Conservation (phyloP, 345 rosid species). For the Raphanus raphanistrum region DNA sequence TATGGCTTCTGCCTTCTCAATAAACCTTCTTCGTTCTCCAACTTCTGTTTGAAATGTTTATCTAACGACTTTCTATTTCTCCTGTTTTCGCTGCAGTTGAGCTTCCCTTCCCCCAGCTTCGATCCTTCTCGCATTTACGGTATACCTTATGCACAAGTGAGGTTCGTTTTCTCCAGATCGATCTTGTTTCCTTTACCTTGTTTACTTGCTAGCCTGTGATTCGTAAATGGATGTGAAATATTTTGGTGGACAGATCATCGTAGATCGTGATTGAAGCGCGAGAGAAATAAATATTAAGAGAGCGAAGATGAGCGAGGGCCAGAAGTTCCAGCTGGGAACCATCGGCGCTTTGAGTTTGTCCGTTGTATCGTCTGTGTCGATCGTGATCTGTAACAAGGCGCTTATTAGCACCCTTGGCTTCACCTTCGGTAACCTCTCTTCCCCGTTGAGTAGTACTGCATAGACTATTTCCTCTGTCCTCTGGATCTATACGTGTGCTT, state of each 20-base stretch:
- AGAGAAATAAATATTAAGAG: neutral
- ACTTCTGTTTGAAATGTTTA: neutral
- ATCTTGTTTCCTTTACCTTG: constrained; percentile 12
- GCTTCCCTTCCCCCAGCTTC: constrained; percentile 23
- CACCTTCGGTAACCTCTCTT: constrained; percentile 66
- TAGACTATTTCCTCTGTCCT: neutral
- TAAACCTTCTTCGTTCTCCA: constrained; percentile 15
- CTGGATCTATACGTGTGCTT: neutral
- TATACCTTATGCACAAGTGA: constrained; percentile 24
- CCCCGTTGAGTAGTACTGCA: neutral
- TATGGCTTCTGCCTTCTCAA: constrained; percentile 18
- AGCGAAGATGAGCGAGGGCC: constrained; percentile 76
- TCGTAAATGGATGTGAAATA: neutral
- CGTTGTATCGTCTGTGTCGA: constrained; percentile 98
- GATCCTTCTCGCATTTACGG: constrained; percentile 26
- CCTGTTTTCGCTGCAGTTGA: constrained; percentile 32
- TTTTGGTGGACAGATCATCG: constrained; percentile 14
- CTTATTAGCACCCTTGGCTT: constrained; percentile 97
- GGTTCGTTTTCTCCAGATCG: constrained; percentile 36
- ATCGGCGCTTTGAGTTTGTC: constrained; percentile 91
- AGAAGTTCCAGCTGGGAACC: constrained; percentile 93
- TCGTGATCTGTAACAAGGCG: constrained; percentile 99
- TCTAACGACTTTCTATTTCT: constrained; percentile 14
- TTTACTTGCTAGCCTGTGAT: neutral
- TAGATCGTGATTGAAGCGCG: constrained; percentile 58